Evolutionary conservation across 768 basidiomycete genomes (phyloP).

Genomic region (Mycena floridula): DNA sequence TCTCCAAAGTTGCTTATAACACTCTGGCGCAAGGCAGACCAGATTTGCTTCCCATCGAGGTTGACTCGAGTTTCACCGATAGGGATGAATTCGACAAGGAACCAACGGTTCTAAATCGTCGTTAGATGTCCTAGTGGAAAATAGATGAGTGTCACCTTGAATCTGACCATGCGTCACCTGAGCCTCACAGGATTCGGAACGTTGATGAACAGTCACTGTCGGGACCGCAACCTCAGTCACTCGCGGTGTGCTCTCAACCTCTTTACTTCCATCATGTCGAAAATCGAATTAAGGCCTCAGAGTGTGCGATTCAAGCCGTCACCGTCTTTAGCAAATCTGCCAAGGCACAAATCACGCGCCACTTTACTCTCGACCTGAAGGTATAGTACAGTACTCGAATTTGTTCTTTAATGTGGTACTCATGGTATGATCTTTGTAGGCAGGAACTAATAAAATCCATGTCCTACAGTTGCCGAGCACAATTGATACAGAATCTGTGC

Average conservation of each 20-base stretch:
- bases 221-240: too few relatives aligned
- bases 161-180: slow-evolving; percentile 1
- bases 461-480: slow-evolving; percentile 42
- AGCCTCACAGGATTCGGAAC: too few relatives aligned
- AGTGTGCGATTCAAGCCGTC: slow-evolving; percentile 44
- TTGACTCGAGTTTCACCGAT: slow-evolving; percentile 22
- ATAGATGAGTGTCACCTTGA: not conserved
- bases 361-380: slow-evolving; percentile 41
- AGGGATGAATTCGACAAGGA: slow-evolving; percentile 78
- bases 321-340: slow-evolving; percentile 47
- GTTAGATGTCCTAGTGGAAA: not conserved
- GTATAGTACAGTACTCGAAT: slow-evolving; percentile 21
- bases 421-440: slow-evolving; percentile 22
- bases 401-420: not conserved
- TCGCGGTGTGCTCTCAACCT: too few relatives aligned
- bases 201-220: too few relatives aligned
- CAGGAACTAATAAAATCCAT: slow-evolving; percentile 46
- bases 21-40: slow-evolving; percentile 62
- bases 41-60: slow-evolving; percentile 62
- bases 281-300: slow-evolving; percentile 27
- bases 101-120: slow-evolving; percentile 68
- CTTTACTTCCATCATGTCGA: too few relatives aligned
- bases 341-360: slow-evolving; percentile 51
- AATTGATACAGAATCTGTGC: slow-evolving; percentile 46
- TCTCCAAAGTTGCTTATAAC: slow-evolving; percentile 75